These are phyloP conservation scores for Lotmaria passim DNA, from an alignment of 208 protist species.

Conservation along the genomic window DNA sequence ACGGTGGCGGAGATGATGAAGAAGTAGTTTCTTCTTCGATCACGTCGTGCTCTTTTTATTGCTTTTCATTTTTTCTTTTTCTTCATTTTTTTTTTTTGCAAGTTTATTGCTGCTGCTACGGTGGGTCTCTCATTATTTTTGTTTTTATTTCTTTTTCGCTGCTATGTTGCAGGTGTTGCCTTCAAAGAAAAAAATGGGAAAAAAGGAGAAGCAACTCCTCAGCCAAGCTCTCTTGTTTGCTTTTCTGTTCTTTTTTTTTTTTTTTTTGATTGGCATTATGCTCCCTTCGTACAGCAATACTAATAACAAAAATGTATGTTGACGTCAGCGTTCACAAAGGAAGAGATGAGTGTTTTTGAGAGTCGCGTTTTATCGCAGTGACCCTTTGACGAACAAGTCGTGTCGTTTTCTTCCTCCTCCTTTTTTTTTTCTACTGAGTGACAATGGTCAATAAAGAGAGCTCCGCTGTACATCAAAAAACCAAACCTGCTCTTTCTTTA, in stretches of 20 bases:
- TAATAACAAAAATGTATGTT: no score
- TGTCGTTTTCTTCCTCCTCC: no score
- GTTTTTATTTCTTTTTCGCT: background rate
- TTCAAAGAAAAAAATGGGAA: background rate
- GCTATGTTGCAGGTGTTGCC: background rate
- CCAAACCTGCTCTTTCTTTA: no score
- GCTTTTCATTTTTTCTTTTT: background rate
- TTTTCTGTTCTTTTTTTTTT: conserved; percentile 20
- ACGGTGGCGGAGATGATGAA: background rate
- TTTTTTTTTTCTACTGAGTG: no score
- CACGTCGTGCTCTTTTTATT: background rate
- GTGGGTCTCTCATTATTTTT: background rate
- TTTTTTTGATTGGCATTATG: conserved; percentile 16
- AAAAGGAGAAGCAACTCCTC: background rate
- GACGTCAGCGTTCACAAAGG: no score
- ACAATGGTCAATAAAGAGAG: no score
- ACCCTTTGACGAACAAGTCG: no score
- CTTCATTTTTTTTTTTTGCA: conserved; percentile 4
- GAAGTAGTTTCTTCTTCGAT: background rate
- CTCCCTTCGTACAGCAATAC: background rate
- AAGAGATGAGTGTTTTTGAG: no score
- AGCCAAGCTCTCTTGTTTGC: background rate
- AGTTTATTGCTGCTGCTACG: background rate
- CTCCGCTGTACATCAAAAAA: no score
- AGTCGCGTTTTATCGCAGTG: no score